Percentiles rank a stretch among this genome's conserved stretches.
phyloP scores from a whole-genome alignment of 1,139 yeast genomes.

The Zygoascus sp. region DNA sequence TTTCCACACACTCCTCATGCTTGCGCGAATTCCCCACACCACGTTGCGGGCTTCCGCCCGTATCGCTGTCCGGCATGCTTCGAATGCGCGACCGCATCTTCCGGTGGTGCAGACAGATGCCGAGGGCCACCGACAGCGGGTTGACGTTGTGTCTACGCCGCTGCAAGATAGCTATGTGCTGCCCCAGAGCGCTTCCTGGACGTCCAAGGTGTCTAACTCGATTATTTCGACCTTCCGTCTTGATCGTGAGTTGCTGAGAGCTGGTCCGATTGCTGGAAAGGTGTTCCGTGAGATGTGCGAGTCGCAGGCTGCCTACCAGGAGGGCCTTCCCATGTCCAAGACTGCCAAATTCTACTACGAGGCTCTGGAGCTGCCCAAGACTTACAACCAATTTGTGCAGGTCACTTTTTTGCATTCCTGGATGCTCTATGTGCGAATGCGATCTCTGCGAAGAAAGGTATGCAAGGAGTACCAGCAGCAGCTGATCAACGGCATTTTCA shows the following conservation, averaged over 20 bases:
- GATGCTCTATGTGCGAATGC: slow-evolving; percentile 91
- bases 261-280: slow-evolving; percentile 93
- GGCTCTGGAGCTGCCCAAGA: slow-evolving; percentile 72
- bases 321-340: slow-evolving; percentile 22
- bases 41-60: not conserved
- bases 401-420: slow-evolving; percentile 86
- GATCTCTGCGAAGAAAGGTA: slow-evolving; percentile 88
- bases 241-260: slow-evolving; percentile 88
- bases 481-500: slow-evolving; percentile 80
- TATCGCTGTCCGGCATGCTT: not conserved
- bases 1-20: not conserved
- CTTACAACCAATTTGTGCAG: slow-evolving; percentile 94
- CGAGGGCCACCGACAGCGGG: slow-evolving; percentile 2
- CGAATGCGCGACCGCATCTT: not conserved
- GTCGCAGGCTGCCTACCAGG: slow-evolving; percentile 60
- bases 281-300: slow-evolving; percentile 83
- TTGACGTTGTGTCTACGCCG: slow-evolving; percentile 6
- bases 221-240: slow-evolving; percentile 62
- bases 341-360: slow-evolving; percentile 49
- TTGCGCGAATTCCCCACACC: not conserved
- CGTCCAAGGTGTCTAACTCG: slow-evolving; percentile 54
- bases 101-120: slow-evolving; percentile 1
- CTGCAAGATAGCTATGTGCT: slow-evolving; percentile 6
- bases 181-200: slow-evolving; percentile 9
- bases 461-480: slow-evolving; percentile 91